Conservation (phyloP, 2,329 filamentous ascomycete species). For the Tolypocladium ovalisporum region DNA sequence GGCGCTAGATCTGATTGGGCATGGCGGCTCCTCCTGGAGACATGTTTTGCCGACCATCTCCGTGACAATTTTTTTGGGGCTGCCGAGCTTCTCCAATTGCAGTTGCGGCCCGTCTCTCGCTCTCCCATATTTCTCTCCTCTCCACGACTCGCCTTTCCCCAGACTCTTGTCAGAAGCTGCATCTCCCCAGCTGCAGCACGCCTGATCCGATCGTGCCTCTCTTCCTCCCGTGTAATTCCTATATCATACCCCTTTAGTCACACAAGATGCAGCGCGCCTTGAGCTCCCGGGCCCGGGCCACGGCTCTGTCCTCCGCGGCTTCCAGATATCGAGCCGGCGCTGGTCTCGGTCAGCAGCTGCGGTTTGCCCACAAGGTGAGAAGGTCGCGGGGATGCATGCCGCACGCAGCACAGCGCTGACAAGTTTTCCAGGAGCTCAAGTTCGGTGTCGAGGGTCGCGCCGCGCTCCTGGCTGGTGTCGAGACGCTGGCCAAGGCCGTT, state of each 20-base stretch:
- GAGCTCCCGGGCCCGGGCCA: slow-evolving; percentile 67
- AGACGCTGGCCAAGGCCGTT: slow-evolving; percentile 92
- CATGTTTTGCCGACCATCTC: slow-evolving; percentile 27
- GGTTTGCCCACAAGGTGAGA: slow-evolving; percentile 92
- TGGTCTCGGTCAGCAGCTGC: slow-evolving; percentile 73
- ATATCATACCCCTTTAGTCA: slow-evolving; percentile 11
- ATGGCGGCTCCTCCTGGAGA: slow-evolving; percentile 18
- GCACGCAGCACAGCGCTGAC: not conserved
- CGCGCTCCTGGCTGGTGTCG: slow-evolving; percentile 81
- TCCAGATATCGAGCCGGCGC: slow-evolving; percentile 52
- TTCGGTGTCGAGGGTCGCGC: slow-evolving; percentile 94
- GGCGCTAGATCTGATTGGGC: slow-evolving; percentile 17
- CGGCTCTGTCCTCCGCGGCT: slow-evolving; percentile 62
- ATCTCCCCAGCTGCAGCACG: slow-evolving; percentile 2
- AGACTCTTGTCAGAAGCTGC: slow-evolving; percentile 4
- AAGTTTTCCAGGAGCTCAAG: slow-evolving; percentile 68
- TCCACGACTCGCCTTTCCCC: not conserved
- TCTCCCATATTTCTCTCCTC: slow-evolving; percentile 1
- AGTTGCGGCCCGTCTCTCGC: slow-evolving; percentile 6
- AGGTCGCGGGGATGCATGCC: not conserved
- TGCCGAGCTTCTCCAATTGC: slow-evolving; percentile 8
- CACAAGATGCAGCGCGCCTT: slow-evolving; percentile 90
- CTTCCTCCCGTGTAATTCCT: slow-evolving; percentile 11
- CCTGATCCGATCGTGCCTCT: not conserved
- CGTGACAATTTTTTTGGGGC: slow-evolving; percentile 30